Evolutionary conservation across 1,284 basidiomycete species (phyloP).

Genomic region (Tilletia caries): DNA sequence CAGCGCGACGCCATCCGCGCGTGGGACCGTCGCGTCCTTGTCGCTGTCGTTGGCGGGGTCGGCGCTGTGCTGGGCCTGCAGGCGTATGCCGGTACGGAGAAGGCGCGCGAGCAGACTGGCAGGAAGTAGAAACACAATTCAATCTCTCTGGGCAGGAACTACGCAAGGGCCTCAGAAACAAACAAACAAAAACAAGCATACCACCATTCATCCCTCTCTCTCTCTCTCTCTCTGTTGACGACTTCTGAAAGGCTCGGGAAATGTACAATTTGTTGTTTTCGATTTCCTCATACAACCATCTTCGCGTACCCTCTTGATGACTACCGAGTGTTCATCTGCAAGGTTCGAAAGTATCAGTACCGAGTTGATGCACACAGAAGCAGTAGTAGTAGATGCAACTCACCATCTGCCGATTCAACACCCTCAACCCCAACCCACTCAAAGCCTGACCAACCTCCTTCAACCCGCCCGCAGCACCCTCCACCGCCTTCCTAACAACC

Average conservation of each 20-base stretch:
- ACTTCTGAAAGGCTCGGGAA: conserved; percentile 13
- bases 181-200: neutral
- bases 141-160: neutral
- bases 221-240: conserved; percentile 17
- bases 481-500: neutral
- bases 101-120: conserved; percentile 35
- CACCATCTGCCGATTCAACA: conserved; percentile 11
- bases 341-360: too few species aligned
- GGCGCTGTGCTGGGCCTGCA: conserved; percentile 36
- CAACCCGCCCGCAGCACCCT: neutral
- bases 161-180: neutral
- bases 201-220: too few species aligned
- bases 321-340: conserved; percentile 9
- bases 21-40: conserved; percentile 42
- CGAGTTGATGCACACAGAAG: neutral
- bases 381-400: neutral
- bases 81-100: conserved; percentile 37
- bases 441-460: neutral
- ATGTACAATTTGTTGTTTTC: too few species aligned
- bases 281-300: too few species aligned
- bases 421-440: neutral
- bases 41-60: conserved; percentile 41
- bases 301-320: too few species aligned
- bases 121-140: conserved; percentile 17
- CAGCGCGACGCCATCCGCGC: conserved; percentile 40